A percentile compares a stretch with the other conserved stretches of the same genome.
These are phyloP conservation scores for Astrocystis sublimbata DNA, from an alignment of 495 filamentous ascomycete species.

Conservation along the genomic window DNA sequence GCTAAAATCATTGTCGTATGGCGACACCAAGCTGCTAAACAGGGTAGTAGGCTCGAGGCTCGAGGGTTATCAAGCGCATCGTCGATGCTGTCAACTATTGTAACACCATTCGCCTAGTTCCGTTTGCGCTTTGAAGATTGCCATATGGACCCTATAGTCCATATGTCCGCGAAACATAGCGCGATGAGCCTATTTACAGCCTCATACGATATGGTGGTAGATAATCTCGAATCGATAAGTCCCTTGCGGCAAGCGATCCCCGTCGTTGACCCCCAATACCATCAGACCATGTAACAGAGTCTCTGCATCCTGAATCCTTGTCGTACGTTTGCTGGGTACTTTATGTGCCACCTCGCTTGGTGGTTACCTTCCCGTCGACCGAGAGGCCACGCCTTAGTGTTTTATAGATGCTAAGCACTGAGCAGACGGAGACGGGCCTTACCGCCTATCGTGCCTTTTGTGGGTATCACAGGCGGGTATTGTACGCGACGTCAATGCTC, in stretches of 20 bases:
- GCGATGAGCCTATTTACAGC: no score
- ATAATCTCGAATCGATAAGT: background rate
- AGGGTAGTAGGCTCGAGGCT: background rate
- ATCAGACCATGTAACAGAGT: conserved; percentile 1
- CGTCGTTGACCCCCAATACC: background rate
- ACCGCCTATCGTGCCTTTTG: background rate
- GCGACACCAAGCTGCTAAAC: background rate
- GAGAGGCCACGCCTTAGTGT: background rate
- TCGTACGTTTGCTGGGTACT: background rate
- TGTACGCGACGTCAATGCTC: background rate
- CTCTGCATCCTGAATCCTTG: conserved; percentile 3
- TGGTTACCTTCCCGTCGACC: conserved; percentile 6
- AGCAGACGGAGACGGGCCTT: no score
- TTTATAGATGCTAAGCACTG: background rate
- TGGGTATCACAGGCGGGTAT: background rate
- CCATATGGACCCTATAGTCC: background rate
- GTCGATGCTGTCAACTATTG: background rate
- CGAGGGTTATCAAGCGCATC: background rate
- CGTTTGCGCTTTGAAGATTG: background rate
- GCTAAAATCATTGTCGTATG: background rate
- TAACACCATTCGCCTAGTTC: background rate
- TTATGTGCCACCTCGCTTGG: conserved; percentile 6
- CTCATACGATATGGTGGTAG: background rate
- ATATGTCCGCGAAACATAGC: background rate
- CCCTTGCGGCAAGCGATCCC: background rate